Conservation (phyloP, 805 yeast genomes). For the Suhomyces emberorum region DNA sequence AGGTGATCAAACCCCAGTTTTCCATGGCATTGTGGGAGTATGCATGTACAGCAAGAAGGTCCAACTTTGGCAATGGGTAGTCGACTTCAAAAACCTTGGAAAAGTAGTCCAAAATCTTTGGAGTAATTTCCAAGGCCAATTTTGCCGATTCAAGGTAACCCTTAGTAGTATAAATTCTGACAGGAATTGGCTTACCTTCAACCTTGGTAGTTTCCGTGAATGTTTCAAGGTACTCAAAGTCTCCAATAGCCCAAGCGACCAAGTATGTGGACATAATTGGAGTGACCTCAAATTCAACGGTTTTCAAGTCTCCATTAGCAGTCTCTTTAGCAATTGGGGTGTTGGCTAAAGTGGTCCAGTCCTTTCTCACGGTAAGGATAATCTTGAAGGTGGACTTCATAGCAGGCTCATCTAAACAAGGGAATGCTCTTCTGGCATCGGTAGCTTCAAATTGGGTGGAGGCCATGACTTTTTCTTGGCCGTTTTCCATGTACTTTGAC, state of each 20-base stretch:
- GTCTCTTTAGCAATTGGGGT: conserved; percentile 38
- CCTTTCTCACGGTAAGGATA: conserved; percentile 27
- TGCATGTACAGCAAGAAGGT: conserved; percentile 73
- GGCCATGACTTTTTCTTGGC: conserved; percentile 36
- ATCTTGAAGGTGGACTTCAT: conserved; percentile 56
- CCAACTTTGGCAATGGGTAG: conserved; percentile 80
- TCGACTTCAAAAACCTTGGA: conserved; percentile 45
- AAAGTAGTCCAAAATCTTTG: conserved; percentile 49
- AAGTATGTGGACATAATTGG: conserved; percentile 57
- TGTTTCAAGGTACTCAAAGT: conserved; percentile 51
- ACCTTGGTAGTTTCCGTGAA: conserved; percentile 36
- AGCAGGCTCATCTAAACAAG: conserved; percentile 56
- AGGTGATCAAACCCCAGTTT: conserved; percentile 78
- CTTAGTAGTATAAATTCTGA: conserved; percentile 51
- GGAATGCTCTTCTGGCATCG: conserved; percentile 57
- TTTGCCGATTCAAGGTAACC: conserved; percentile 47
- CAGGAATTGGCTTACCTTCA: conserved; percentile 42
- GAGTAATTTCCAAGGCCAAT: conserved; percentile 47
- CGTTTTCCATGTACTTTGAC: conserved; percentile 42
- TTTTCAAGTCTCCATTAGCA: conserved; percentile 15
- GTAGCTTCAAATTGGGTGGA: conserved; percentile 60
- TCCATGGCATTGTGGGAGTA: conserved; percentile 89
- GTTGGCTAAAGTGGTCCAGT: conserved; percentile 44
- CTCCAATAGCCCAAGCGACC: conserved; percentile 58
- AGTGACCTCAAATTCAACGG: conserved; percentile 41